phyloP scores from a whole-genome alignment of 2,329 filamentous ascomycete species.

The Aspergillus tubingensis region DNA sequence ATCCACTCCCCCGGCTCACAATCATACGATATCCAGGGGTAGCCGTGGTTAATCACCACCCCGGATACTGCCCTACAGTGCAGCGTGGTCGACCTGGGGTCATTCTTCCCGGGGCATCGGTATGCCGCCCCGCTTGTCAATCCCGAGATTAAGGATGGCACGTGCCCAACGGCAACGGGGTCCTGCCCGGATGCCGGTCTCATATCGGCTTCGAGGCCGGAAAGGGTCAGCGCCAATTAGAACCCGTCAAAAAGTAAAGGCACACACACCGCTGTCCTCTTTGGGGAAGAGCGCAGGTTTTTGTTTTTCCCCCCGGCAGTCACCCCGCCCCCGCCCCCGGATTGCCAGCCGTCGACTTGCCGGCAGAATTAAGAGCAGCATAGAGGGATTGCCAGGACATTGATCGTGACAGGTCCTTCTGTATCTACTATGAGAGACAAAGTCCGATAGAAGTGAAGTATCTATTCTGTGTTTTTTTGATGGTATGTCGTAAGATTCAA shows the following conservation, averaged over 20 bases:
- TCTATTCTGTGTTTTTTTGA: no score
- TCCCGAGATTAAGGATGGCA: not conserved
- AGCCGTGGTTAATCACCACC: not conserved
- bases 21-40: not conserved
- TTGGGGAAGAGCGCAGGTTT: not conserved
- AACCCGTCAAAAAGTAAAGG: not conserved
- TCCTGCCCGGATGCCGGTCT: not conserved
- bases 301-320: not conserved
- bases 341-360: not conserved
- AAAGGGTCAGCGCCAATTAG: not conserved
- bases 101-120: not conserved
- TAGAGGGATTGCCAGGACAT: not conserved
- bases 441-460: no score
- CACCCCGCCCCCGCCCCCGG: not conserved
- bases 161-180: not conserved
- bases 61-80: not conserved
- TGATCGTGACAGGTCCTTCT: not conserved
- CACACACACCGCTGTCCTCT: not conserved
- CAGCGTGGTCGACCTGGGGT: not conserved
- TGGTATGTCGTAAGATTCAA: not conserved
- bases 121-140: not conserved
- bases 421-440: not conserved
- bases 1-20: not conserved
- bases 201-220: not conserved
- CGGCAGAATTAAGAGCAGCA: not conserved